phyloP scores from a whole-genome alignment of 495 filamentous ascomycete genomes.

The Aspergillus nanangensis region DNA sequence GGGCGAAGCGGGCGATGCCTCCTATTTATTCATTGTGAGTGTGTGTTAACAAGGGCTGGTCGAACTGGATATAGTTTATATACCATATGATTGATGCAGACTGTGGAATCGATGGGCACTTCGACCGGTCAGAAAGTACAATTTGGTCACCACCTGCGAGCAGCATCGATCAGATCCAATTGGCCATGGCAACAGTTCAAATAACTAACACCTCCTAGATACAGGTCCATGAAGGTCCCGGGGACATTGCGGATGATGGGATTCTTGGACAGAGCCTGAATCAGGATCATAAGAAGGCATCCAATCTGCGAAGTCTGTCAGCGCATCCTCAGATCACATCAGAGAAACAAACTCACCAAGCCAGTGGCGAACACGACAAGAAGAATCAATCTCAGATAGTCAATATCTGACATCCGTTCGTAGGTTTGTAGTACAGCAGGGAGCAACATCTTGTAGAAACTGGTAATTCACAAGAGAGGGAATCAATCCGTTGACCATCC shows the following conservation, averaged over 20 bases:
- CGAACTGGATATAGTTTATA: background rate
- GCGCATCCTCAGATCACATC: no score
- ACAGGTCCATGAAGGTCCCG: conserved; percentile 10
- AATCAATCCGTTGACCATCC: no score
- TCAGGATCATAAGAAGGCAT: conserved; percentile 9
- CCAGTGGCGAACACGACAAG: no score
- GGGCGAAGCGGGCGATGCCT: conserved; percentile 17
- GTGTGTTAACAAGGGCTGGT: background rate
- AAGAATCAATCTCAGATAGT: no score
- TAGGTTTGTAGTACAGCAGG: no score
- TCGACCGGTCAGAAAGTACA: conserved; percentile 13
- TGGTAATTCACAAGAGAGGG: no score
- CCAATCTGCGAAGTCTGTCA: no score
- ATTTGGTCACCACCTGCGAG: conserved; percentile 16
- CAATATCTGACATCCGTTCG: no score
- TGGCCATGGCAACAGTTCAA: background rate
- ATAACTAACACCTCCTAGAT: conserved; percentile 18
- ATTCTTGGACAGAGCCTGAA: conserved; percentile 11
- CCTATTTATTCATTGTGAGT: conserved; percentile 4
- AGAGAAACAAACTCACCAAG: no score
- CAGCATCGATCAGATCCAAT: background rate
- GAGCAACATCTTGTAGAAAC: no score
- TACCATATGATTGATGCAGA: conserved; percentile 19
- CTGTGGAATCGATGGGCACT: conserved; percentile 19
- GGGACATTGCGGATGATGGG: conserved; percentile 16